Evolutionary conservation across 352 stramenopile genomes (phyloP).

Genomic region (Phytophthora ramorum): DNA sequence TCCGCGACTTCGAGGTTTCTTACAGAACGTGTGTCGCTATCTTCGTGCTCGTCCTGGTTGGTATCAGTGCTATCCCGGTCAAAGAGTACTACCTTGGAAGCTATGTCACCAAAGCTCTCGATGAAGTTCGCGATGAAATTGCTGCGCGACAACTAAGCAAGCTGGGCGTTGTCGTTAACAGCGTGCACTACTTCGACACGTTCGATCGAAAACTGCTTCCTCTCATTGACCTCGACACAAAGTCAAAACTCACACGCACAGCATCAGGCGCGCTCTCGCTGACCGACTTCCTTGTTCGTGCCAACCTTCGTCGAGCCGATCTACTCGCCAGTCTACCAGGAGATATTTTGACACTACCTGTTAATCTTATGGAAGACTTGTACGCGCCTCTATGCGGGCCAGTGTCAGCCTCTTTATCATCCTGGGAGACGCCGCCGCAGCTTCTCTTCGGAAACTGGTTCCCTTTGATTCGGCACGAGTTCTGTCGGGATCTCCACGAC

Average conservation of each 20-base stretch:
- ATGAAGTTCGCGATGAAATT: constrained; percentile 30
- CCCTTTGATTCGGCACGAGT: constrained; percentile 28
- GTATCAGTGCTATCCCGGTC: constrained; percentile 25
- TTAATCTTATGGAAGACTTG: constrained; percentile 45
- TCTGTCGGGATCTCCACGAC: constrained; percentile 31
- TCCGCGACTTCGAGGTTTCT: constrained; percentile 11
- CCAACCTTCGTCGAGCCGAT: constrained; percentile 25
- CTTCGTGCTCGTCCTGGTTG: constrained; percentile 16
- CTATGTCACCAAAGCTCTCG: constrained; percentile 31
- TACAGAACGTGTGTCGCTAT: constrained; percentile 14
- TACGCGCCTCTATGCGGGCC: constrained; percentile 36
- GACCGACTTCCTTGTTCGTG: constrained; percentile 28
- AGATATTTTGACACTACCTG: constrained; percentile 8
- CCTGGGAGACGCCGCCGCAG: constrained; percentile 25
- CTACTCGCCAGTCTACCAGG: constrained; percentile 11
- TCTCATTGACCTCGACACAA: constrained; percentile 21
- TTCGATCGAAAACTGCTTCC: constrained; percentile 16
- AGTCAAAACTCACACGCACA: constrained; percentile 6
- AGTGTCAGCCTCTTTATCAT: constrained; percentile 3
- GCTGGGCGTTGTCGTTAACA: constrained; percentile 30
- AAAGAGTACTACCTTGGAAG: constrained; percentile 41
- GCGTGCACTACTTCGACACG: constrained; percentile 27
- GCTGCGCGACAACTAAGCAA: constrained; percentile 26
- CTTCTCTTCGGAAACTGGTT: constrained; percentile 34
- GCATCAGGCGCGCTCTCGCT: constrained; percentile 7